Evolutionary conservation across 257 asterid genomes (phyloP).

Genomic region (Echium plantagineum): DNA sequence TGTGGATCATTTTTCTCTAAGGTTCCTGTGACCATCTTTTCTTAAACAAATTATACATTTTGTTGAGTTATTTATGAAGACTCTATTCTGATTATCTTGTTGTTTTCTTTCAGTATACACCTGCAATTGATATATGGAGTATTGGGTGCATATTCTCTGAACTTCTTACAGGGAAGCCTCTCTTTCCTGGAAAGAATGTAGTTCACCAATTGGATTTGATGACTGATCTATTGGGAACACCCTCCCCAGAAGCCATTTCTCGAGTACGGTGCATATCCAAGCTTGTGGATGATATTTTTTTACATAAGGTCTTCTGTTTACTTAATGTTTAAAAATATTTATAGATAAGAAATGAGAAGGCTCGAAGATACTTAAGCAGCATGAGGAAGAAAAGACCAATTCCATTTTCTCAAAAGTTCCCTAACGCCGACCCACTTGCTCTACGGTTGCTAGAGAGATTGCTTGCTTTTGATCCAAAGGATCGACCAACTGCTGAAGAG

Average conservation of each 20-base stretch:
- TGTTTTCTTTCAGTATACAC: slow-evolving; percentile 58
- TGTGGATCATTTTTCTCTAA: slow-evolving; percentile 98
- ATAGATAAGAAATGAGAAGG: slow-evolving; percentile 78
- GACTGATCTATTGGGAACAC: slow-evolving; percentile 87
- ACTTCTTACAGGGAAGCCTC: slow-evolving; percentile 83
- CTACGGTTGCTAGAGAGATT: slow-evolving; percentile 48
- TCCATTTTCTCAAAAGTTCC: slow-evolving; percentile 51
- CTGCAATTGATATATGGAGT: slow-evolving; percentile 97
- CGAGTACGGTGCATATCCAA: slow-evolving; percentile 35
- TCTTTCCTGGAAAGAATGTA: slow-evolving; percentile 94
- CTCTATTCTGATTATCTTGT: background rate
- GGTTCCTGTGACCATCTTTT: slow-evolving; percentile 26
- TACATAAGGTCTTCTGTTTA: slow-evolving; percentile 7
- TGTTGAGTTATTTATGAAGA: background rate
- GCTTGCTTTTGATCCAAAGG: slow-evolving; percentile 68
- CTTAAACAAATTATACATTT: background rate
- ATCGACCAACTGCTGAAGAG: slow-evolving; percentile 63
- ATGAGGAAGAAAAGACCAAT: slow-evolving; percentile 48
- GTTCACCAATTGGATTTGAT: slow-evolving; percentile 94
- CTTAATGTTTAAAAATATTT: slow-evolving; percentile 15
- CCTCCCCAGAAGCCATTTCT: slow-evolving; percentile 85
- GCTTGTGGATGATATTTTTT: background rate
- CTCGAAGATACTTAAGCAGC: slow-evolving; percentile 65
- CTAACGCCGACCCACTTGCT: slow-evolving; percentile 53
- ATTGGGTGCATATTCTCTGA: slow-evolving; percentile 96